Evolutionary conservation across 306 rosid species (phyloP), one percentile per base, ranked within the genome.

Genomic region (Pachyrhizus erosus): DNA sequence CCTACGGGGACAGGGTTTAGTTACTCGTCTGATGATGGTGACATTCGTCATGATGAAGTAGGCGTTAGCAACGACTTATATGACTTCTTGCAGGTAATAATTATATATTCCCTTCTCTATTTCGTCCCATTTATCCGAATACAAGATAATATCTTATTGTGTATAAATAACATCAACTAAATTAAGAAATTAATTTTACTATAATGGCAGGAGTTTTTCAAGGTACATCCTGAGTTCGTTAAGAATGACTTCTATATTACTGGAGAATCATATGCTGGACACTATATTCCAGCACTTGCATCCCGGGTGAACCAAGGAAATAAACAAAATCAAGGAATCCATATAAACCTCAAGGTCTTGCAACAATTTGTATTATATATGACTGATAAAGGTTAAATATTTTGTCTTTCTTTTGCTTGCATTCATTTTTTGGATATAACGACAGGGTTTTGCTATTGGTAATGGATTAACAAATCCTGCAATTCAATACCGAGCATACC

Each of bases 1-100:
- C 98, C 98, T 7, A 76, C 79, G 3, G 98, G 98, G 20, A 91
- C 98, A 18, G 98, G 98, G 40, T 95, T 93, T 81, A 95, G 98
- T 78, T 95, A 90, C 37, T 78, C 88, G 46, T 80, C 93, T 2
- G 78, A 91, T 57, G 83, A 80, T 0, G 18, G 13, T 55, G 98
- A 95, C 62, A 80, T 90, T 80, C 97, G 89, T 54, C 92, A 88
- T 11, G 86, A 89, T 27, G 98, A 95, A 89, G 70, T n/a, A 6
- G 98, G 96, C 0, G 91, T 95, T 17, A 95, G 98, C 88, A 84
- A 88, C 82, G 98, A 95, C 68, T 85, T 95, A 81, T 95, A n/a
- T n/a, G n/a, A n/a, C n/a, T n/a, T n/a, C n/a, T n/a, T n/a, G n/a
- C n/a, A n/a, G n/a, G n/a, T n/a, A 88, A 18, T 20, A 52, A 17